These are phyloP conservation scores for Globisporangium acanthophoron DNA, from an alignment of 352 stramenopile species.

Conservation along the genomic window DNA sequence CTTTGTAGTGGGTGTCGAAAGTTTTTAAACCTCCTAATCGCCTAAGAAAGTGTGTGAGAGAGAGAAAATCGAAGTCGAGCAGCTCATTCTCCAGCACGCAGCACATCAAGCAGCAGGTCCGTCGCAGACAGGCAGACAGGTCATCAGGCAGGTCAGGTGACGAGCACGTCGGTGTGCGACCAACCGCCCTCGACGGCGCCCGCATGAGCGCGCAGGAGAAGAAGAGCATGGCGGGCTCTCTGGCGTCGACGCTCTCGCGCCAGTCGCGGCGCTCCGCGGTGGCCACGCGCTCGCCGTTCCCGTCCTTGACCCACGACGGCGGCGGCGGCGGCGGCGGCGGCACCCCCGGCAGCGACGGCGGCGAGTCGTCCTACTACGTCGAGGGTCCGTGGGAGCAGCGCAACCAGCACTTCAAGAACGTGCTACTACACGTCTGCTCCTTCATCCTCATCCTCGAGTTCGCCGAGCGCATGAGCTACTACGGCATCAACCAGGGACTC, in stretches of 20 bases:
- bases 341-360: slow-evolving; percentile 1
- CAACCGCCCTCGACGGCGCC: background rate
- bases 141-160: background rate
- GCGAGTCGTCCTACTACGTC: slow-evolving; percentile 60
- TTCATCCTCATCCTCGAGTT: slow-evolving; percentile 88
- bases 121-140: background rate
- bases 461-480: slow-evolving; percentile 80
- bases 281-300: background rate
- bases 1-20: too few relatives aligned
- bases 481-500: slow-evolving; percentile 83
- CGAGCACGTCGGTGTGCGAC: background rate
- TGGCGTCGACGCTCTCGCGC: slow-evolving; percentile 1
- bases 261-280: background rate
- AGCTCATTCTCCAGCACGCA: too few relatives aligned
- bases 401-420: slow-evolving; percentile 74
- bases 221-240: background rate
- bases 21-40: too few relatives aligned
- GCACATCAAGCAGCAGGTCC: background rate
- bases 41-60: background rate
- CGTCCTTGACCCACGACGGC: background rate
- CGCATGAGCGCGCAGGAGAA: slow-evolving; percentile 2
- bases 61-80: background rate
- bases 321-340: background rate
- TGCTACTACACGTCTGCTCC: slow-evolving; percentile 77
- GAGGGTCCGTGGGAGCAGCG: slow-evolving; percentile 75